Evolutionary conservation across 1,139 yeast species (phyloP).

Genomic region (Debaryomyces coudertii): DNA sequence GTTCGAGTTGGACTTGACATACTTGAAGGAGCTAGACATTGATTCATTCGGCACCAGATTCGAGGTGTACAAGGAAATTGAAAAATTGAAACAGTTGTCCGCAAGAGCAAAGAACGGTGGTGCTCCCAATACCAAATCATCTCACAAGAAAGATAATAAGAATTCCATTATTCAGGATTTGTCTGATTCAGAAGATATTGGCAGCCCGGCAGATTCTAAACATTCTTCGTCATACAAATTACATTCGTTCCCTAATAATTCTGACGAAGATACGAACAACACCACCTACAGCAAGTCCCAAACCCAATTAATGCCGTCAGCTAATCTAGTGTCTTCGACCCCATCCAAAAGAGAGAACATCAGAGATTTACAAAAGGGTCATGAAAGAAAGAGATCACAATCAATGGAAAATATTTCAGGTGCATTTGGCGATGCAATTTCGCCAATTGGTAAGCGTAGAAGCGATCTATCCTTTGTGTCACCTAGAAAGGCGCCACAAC

Average conservation of each 20-base stretch:
- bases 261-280: constrained; percentile 13
- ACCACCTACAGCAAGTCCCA: constrained; percentile 11
- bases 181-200: constrained; percentile 11
- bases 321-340: constrained; percentile 15
- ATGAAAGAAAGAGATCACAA: constrained; percentile 52
- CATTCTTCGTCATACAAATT: constrained; percentile 11
- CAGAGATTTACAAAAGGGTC: constrained; percentile 21
- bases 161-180: constrained; percentile 6
- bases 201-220: constrained; percentile 12
- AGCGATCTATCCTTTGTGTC: constrained; percentile 43
- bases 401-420: constrained; percentile 51
- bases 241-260: constrained; percentile 12
- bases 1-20: constrained; percentile 81
- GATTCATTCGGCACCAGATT: constrained; percentile 93
- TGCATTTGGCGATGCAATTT: constrained; percentile 6
- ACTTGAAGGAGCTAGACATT: constrained; percentile 88
- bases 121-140: background rate
- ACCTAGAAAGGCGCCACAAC: constrained; percentile 67
- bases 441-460: constrained; percentile 15
- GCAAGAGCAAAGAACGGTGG: constrained; percentile 1
- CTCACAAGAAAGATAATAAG: background rate
- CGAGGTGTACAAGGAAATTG: constrained; percentile 88
- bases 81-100: constrained; percentile 49
- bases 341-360: constrained; percentile 12
- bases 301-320: constrained; percentile 23